Evolutionary conservation across 176 grass and related monocot species (phyloP).

Genomic region (Cocos nucifera): DNA sequence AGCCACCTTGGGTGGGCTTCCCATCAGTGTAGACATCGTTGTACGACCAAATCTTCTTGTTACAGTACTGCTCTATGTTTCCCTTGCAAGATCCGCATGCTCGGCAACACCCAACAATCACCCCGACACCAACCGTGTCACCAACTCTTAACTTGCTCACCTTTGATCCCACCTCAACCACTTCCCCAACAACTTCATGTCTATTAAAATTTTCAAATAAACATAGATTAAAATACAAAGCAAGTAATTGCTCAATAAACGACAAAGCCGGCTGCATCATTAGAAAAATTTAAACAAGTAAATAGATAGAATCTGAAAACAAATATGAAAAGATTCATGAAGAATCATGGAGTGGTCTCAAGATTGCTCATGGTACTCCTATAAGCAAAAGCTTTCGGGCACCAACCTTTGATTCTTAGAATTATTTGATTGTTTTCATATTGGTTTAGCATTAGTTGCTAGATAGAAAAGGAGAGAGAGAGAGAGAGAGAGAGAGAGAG

Average conservation of each 20-base stretch:
- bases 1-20: conserved; percentile 74
- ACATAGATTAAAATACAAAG: neutral
- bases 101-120: conserved; percentile 72
- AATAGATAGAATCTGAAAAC: no score
- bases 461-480: no score
- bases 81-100: conserved; percentile 66
- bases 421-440: no score
- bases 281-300: no score
- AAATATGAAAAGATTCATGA: no score
- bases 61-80: conserved; percentile 89
- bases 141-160: conserved; percentile 42
- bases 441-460: no score
- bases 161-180: conserved; percentile 57
- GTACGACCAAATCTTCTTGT: conserved; percentile 89
- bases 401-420: no score
- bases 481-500: no score
- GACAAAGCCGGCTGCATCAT: no score
- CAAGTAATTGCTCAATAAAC: neutral
- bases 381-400: no score
- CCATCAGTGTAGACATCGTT: conserved; percentile 94
- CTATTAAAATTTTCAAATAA: conserved; percentile 16
- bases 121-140: conserved; percentile 59
- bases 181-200: conserved; percentile 91
- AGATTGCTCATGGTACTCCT: no score
- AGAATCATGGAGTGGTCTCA: no score